Conservation (phyloP, 139 green algal species). For the Chlorella sp. region DNA sequence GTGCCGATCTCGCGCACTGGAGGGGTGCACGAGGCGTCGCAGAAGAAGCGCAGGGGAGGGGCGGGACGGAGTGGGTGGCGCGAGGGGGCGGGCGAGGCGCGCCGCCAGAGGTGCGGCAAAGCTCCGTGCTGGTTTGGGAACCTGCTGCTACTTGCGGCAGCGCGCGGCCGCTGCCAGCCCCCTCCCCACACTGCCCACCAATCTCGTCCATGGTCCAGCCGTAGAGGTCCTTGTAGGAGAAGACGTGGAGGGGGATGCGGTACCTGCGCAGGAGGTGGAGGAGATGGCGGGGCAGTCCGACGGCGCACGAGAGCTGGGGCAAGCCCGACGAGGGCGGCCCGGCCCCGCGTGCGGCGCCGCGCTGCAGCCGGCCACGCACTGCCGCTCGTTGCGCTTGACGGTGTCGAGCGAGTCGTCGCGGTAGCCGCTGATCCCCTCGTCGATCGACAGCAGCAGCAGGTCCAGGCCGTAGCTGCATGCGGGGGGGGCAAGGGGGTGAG, state of each 20-base stretch:
- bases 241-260: slow-evolving; percentile 78
- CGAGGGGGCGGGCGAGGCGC: too few species aligned
- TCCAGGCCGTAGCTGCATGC: slow-evolving; percentile 89
- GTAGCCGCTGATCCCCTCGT: slow-evolving; percentile 97
- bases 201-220: slow-evolving; percentile 99
- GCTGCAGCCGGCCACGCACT: slow-evolving; percentile 49
- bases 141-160: too few species aligned
- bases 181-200: too few species aligned
- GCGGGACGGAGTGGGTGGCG: too few species aligned
- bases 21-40: too few species aligned
- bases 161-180: too few species aligned
- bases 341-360: neutral
- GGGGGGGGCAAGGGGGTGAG: neutral
- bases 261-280: slow-evolving; percentile 22
- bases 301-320: neutral
- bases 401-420: slow-evolving; percentile 96
- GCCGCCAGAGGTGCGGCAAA: too few species aligned
- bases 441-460: slow-evolving; percentile 95
- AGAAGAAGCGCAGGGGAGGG: too few species aligned
- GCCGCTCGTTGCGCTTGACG: slow-evolving; percentile 92
- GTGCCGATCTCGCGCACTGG: slow-evolving; percentile 87
- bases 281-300: neutral
- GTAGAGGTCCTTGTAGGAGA: slow-evolving; percentile 97
- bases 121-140: too few species aligned
- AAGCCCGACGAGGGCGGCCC: neutral